Evolutionary conservation across 2,329 filamentous ascomycete genomes (phyloP).

Genomic region (Chrysoporthe cubensis): DNA sequence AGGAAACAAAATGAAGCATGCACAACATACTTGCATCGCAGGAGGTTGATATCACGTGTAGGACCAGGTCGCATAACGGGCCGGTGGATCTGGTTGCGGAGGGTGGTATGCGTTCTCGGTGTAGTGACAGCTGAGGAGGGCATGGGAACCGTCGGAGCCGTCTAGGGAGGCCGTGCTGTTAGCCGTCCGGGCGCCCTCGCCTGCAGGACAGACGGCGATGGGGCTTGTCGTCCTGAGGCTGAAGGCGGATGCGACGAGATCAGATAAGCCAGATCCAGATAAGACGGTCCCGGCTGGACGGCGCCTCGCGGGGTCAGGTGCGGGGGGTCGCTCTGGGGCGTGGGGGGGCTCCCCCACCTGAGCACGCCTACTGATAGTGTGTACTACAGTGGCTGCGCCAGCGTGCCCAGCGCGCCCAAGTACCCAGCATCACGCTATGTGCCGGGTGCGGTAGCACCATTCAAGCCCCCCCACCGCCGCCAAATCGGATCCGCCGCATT

Average conservation of each 20-base stretch:
- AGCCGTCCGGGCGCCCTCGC: background rate
- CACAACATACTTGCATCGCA: conserved; percentile 40
- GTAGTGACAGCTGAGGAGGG: background rate
- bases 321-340: background rate
- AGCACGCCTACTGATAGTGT: background rate
- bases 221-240: background rate
- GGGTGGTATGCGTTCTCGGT: background rate
- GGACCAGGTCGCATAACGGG: conserved; percentile 35
- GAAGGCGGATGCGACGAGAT: background rate
- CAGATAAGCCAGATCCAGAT: too few relatives aligned
- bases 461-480: background rate
- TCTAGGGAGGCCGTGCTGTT: background rate
- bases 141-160: too few relatives aligned
- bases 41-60: conserved; percentile 34
- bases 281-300: too few relatives aligned
- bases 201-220: background rate
- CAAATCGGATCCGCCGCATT: conserved; percentile 3
- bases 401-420: too few relatives aligned
- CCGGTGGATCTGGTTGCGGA: conserved; percentile 20
- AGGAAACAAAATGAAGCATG: conserved; percentile 32
- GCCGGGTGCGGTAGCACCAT: too few relatives aligned
- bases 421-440: too few relatives aligned
- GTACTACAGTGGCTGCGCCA: background rate
- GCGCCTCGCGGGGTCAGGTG: background rate
- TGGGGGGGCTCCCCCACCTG: background rate